Conservation (phyloP, 257 asterid species). For the Forsythia viridissima region DNA sequence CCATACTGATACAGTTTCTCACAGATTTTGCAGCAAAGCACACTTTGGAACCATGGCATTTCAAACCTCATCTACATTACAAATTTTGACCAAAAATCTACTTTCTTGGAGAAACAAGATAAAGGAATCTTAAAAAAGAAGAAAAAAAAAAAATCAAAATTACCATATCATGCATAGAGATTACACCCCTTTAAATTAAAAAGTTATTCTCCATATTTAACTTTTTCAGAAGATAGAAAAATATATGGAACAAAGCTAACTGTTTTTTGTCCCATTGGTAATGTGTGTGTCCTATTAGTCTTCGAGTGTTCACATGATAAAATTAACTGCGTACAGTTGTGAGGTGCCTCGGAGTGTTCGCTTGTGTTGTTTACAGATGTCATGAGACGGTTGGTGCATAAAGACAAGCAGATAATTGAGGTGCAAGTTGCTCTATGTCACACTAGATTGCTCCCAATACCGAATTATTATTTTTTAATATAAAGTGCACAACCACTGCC, state of each 20-base stretch:
- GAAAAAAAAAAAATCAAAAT: conserved; percentile 6
- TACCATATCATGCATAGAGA: conserved; percentile 20
- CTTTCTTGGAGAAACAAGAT: conserved; percentile 30
- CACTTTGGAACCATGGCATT: conserved; percentile 21
- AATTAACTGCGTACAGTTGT: conserved; percentile 22
- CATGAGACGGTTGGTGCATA: conserved; percentile 24
- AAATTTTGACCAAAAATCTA: conserved; percentile 24
- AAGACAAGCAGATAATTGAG: conserved; percentile 24
- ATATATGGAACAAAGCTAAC: conserved; percentile 15
- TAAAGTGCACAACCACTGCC: conserved; percentile 51
- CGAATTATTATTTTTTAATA: not conserved
- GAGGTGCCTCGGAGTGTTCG: conserved; percentile 57
- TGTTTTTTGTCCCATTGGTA: conserved; percentile 16
- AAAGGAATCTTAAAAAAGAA: conserved; percentile 3
- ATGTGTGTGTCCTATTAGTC: too few relatives aligned
- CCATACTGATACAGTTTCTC: conserved; percentile 33
- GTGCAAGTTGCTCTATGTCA: conserved; percentile 26
- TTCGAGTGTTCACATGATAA: not conserved
- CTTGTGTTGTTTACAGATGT: conserved; percentile 8
- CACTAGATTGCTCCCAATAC: conserved; percentile 28
- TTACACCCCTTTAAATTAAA: conserved; percentile 19
- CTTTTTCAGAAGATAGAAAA: conserved; percentile 16
- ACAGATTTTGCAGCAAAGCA: conserved; percentile 34
- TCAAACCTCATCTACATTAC: not conserved
- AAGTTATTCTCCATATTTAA: conserved; percentile 14